Base-by-base conservation (phyloP, 495 filamentous ascomycete genomes). In the Massariosphaeria phaeospora region DNA sequence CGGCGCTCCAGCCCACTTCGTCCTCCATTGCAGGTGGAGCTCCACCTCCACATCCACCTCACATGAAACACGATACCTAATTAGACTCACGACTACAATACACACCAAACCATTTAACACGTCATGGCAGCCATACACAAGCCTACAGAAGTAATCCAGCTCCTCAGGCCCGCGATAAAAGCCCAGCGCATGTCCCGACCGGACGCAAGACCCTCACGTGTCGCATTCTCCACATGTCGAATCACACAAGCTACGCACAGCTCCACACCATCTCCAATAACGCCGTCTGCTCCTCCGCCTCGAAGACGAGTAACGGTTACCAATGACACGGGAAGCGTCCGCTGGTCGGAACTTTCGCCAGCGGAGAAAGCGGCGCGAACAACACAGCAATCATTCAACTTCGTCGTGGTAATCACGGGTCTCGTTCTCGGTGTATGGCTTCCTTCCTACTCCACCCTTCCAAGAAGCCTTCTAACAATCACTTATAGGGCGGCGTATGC, bases 381-480 rank as follows among this genome's bases (percentile, higher is more conserved):
- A 21, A 88, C 89, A 10, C 91, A 95, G 67, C 93, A 96, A 61
- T 83, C 85, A 11, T 83, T 93, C 69, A 97, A 95, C 73, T 81
- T 95, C 26, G 75, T 83, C 50, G 69, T 95, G 31, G 79, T 97
- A 2, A 46, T 91, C 7, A 73, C 84, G 4, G 93, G 94, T 30
- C 69, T 88, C 18, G 76, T 82, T 12, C 67, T 89, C 49, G 95
- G 91, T 33, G 88, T 89, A 70, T 31, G 76, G 48, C 54, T 55
- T 17, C 15, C n/a, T 23, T 23, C 41, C 24, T 47, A 2, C 47
- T 27, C 8, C 44, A 11, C 29, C 34, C 26, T 3, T 38, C 24
- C 23, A 41, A 35, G 30, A 49, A 49, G 35, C 56, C 55, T 68
- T 35, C 59, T 65, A 35, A 26, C 21, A 6, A 40, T 21, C 50